Percentiles rank a stretch among this genome's conserved stretches.
These are phyloP conservation scores for Amanita brunnescens DNA, from an alignment of 768 basidiomycete species.

Conservation along the genomic window DNA sequence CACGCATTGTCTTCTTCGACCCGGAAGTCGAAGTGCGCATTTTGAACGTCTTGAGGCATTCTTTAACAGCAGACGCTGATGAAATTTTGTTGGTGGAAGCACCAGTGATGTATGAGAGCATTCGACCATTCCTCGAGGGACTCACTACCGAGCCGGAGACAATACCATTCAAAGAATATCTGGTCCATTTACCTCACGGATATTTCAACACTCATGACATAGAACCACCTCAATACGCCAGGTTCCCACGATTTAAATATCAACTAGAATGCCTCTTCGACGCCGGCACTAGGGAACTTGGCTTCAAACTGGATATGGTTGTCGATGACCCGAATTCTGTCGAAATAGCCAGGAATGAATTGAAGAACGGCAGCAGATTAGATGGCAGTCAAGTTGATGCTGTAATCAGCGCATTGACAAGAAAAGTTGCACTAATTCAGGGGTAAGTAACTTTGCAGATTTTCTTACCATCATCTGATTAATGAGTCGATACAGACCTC, in stretches of 20 bases:
- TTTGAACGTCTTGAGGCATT: conserved; percentile 1
- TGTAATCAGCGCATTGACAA: conserved; percentile 47
- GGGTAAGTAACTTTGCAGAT: conserved; percentile 33
- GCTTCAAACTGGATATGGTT: conserved; percentile 36
- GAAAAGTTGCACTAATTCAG: conserved; percentile 62
- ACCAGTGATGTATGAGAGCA: conserved; percentile 57
- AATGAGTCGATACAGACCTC: conserved; percentile 38
- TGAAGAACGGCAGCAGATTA: conserved; percentile 33
- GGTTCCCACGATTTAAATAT: conserved; percentile 45
- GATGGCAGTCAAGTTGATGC: conserved; percentile 70
- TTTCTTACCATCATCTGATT: not conserved
- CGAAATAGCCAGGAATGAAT: conserved; percentile 12
- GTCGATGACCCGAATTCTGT: conserved; percentile 37
- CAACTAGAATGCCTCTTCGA: conserved; percentile 48
- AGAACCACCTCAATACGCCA: conserved; percentile 46
- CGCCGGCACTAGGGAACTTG: conserved; percentile 25
- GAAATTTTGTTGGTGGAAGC: conserved; percentile 45
- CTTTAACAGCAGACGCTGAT: conserved; percentile 8
- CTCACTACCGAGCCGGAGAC: conserved; percentile 47
- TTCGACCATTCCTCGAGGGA: conserved; percentile 59
- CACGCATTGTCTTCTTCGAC: conserved; percentile 44
- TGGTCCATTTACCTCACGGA: conserved; percentile 34
- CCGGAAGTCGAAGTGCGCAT: conserved; percentile 30
- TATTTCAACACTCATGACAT: conserved; percentile 28
- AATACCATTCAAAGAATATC: conserved; percentile 48